These are phyloP conservation scores for Boletus coccyginus DNA, from an alignment of 768 basidiomycete species.

Conservation along the genomic window DNA sequence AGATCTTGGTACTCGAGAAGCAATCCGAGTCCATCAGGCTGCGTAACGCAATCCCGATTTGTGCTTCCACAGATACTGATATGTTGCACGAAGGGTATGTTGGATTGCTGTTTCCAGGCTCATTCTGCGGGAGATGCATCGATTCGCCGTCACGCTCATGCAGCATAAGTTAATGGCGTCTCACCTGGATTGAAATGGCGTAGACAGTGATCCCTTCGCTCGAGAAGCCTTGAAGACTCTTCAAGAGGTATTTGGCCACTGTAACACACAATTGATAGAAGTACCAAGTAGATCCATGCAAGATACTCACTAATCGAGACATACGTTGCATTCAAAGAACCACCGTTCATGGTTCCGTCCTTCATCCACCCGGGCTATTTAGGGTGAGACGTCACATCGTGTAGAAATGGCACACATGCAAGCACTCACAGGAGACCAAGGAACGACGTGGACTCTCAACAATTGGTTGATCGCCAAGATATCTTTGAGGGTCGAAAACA, in stretches of 20 bases:
- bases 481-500: constrained; percentile 63
- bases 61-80: constrained; percentile 52
- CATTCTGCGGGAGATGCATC: constrained; percentile 39
- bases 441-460: constrained; percentile 55
- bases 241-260: constrained; percentile 75
- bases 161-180: neutral
- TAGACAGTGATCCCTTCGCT: constrained; percentile 57
- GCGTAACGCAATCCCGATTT: constrained; percentile 55
- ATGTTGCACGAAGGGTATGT: constrained; percentile 68
- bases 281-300: neutral
- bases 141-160: neutral
- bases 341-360: constrained; percentile 64
- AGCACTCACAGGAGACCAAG: constrained; percentile 69
- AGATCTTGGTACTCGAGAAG: constrained; percentile 54
- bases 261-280: neutral
- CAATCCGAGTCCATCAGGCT: constrained; percentile 61
- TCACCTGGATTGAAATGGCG: constrained; percentile 57
- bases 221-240: constrained; percentile 67
- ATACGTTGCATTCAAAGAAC: constrained; percentile 51
- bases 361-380: constrained; percentile 80
- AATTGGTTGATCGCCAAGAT: constrained; percentile 55
- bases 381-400: neutral
- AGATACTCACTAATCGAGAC: constrained; percentile 44
- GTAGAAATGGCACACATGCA: neutral
- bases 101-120: constrained; percentile 52